A percentile compares a stretch with the other conserved stretches of the same genome.
These are phyloP conservation scores for Knoxdaviesia proteae DNA, from an alignment of 2,329 filamentous ascomycete genomes.

Conservation along the genomic window DNA sequence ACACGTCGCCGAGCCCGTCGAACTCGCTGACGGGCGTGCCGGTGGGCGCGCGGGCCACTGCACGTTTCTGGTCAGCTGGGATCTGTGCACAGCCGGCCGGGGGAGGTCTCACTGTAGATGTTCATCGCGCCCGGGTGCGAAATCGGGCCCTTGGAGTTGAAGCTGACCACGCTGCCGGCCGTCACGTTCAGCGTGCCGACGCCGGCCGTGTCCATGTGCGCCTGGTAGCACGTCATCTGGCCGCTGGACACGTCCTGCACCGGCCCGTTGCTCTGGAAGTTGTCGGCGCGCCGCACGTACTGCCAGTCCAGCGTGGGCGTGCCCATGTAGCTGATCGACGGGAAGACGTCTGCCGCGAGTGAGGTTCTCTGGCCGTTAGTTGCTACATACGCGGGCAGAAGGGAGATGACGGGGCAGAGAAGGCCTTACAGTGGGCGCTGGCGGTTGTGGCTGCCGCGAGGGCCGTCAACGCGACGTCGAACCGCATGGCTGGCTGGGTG, in stretches of 20 bases:
- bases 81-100: slow-evolving; percentile 9
- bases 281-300: slow-evolving; percentile 24
- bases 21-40: slow-evolving; percentile 16
- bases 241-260: slow-evolving; percentile 24
- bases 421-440: slow-evolving; percentile 17
- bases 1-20: slow-evolving; percentile 13
- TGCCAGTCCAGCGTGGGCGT: slow-evolving; percentile 20
- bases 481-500: too few relatives aligned
- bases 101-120: slow-evolving; percentile 16
- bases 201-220: slow-evolving; percentile 18
- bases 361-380: neutral
- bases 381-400: neutral
- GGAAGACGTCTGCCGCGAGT: slow-evolving; percentile 17
- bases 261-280: slow-evolving; percentile 26
- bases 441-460: slow-evolving; percentile 3
- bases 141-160: slow-evolving; percentile 18
- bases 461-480: too few relatives aligned
- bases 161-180: slow-evolving; percentile 7
- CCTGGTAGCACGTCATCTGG: slow-evolving; percentile 29
- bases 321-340: slow-evolving; percentile 14
- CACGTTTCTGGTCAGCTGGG: slow-evolving; percentile 1
- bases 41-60: too few relatives aligned
- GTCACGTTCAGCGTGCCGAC: slow-evolving; percentile 17
- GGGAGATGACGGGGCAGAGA: neutral
- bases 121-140: slow-evolving; percentile 18